These are phyloP conservation scores for Saccharomyces hybrid DNA, from an alignment of 1,139 yeast species.

Conservation along the genomic window DNA sequence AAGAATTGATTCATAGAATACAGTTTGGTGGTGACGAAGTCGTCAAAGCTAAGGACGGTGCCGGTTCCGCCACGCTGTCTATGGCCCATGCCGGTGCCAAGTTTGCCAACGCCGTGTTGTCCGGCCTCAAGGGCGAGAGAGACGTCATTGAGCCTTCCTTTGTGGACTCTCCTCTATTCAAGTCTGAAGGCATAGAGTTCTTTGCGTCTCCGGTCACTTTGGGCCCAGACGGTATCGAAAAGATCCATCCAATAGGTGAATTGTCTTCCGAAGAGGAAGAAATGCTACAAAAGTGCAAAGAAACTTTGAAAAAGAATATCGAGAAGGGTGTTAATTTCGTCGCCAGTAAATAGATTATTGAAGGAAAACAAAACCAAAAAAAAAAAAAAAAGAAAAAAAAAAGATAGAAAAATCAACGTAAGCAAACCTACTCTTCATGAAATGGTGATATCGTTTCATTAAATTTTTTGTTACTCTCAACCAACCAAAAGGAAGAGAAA, in stretches of 20 bases:
- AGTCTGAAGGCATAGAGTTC: slow-evolving; percentile 79
- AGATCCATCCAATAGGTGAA: slow-evolving; percentile 57
- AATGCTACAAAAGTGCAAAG: slow-evolving; percentile 73
- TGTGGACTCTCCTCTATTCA: slow-evolving; percentile 76
- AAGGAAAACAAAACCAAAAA: neutral
- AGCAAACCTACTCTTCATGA: neutral
- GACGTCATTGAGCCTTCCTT: slow-evolving; percentile 73
- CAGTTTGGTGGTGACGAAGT: slow-evolving; percentile 99
- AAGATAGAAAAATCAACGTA: no score
- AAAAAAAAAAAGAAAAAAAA: no score
- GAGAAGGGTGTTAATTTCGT: slow-evolving; percentile 66
- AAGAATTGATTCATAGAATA: slow-evolving; percentile 80
- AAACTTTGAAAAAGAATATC: slow-evolving; percentile 68
- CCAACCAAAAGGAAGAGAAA: neutral
- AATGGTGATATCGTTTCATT: neutral
- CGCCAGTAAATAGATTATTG: slow-evolving; percentile 16
- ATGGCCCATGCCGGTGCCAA: slow-evolving; percentile 99
- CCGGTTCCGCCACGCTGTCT: slow-evolving; percentile 96
- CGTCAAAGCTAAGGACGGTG: slow-evolving; percentile 97
- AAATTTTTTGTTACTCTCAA: neutral
- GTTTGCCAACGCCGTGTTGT: slow-evolving; percentile 81
- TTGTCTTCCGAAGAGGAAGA: slow-evolving; percentile 58
- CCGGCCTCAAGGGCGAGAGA: slow-evolving; percentile 63
- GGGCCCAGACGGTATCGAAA: slow-evolving; percentile 83
- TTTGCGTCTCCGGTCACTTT: slow-evolving; percentile 88